phyloP scores from a whole-genome alignment of 768 basidiomycete species.

The Crepidotus variabilis region DNA sequence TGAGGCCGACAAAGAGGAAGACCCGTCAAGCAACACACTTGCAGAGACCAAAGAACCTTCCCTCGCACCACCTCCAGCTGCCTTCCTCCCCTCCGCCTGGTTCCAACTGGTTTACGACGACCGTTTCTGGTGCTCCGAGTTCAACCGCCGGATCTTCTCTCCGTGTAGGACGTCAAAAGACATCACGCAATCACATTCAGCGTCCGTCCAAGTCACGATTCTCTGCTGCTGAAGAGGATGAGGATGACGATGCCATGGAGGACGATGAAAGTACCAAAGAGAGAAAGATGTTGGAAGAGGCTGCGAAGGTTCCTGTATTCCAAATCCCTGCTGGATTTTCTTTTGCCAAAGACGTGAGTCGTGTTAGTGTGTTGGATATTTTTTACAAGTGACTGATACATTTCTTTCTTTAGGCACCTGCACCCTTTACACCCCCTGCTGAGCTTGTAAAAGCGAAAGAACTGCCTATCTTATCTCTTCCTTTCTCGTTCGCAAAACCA shows the following conservation, averaged over 20 bases:
- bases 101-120: slow-evolving; percentile 29
- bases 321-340: slow-evolving; percentile 61
- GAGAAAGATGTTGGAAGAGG: slow-evolving; percentile 46
- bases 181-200: slow-evolving; percentile 54
- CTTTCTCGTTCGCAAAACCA: slow-evolving; percentile 57
- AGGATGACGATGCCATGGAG: slow-evolving; percentile 41
- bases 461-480: slow-evolving; percentile 60
- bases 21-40: slow-evolving; percentile 17
- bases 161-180: slow-evolving; percentile 62
- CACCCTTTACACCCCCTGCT: slow-evolving; percentile 26
- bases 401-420: slow-evolving; percentile 22
- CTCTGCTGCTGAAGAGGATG: slow-evolving; percentile 60
- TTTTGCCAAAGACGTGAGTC: slow-evolving; percentile 48
- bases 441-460: slow-evolving; percentile 50
- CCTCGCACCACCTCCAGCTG: slow-evolving; percentile 9
- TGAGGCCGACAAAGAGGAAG: slow-evolving; percentile 49
- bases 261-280: slow-evolving; percentile 40
- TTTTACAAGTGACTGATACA: background rate
- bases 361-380: background rate
- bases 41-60: background rate
- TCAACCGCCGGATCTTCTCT: slow-evolving; percentile 45
- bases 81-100: slow-evolving; percentile 17
- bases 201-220: slow-evolving; percentile 54
- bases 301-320: slow-evolving; percentile 53
- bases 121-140: slow-evolving; percentile 21